phyloP scores from a whole-genome alignment of 345 rosid species.

The Gossypium stocksii region DNA sequence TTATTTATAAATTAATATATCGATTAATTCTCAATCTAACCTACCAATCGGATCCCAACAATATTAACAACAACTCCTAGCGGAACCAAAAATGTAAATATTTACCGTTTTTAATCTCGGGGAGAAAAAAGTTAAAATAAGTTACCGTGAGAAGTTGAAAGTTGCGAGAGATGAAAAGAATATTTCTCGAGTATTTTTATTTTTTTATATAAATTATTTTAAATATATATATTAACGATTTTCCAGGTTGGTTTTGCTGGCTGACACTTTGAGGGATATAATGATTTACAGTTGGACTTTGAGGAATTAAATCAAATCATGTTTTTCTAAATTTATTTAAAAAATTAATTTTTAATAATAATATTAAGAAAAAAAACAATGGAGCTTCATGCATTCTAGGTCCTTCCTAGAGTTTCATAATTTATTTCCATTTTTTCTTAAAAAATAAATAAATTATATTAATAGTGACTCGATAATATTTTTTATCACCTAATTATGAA shows the following conservation, averaged over 20 bases:
- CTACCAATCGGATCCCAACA: too few species aligned
- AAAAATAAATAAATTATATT: too few species aligned
- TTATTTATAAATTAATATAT: too few species aligned
- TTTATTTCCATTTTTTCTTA: too few species aligned
- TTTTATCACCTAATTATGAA: rapidly evolving
- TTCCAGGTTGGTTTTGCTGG: constrained; percentile 9
- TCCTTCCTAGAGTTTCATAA: too few species aligned
- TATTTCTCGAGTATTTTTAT: neutral
- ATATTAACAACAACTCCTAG: too few species aligned
- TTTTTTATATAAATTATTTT: neutral
- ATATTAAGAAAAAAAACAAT: too few species aligned
- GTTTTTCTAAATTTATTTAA: neutral
- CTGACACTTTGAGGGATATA: neutral
- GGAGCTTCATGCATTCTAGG: too few species aligned
- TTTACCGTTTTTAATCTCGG: neutral
- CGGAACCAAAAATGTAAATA: too few species aligned
- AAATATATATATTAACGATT: neutral
- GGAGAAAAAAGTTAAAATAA: neutral
- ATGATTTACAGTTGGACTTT: constrained; percentile 6
- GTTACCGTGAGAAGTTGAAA: neutral
- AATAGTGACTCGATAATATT: too few species aligned
- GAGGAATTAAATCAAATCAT: neutral
- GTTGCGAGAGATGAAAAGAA: neutral
- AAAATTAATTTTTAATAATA: too few species aligned
- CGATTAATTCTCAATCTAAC: too few species aligned